phyloP scores from a whole-genome alignment of 495 filamentous ascomycete species.

The Cercophora sp. region DNA sequence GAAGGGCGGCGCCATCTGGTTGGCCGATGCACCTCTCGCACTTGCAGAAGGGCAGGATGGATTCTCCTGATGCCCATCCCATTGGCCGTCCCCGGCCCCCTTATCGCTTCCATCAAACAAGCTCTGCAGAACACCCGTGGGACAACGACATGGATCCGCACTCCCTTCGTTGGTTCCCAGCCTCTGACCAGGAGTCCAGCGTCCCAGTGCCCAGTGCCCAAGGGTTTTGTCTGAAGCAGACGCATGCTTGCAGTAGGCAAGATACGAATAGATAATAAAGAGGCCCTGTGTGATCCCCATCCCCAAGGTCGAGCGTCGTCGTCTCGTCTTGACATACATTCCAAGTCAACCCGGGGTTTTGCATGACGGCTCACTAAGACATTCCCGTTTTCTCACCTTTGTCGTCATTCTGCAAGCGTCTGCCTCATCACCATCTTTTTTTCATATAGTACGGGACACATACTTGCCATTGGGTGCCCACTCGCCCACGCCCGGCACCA shows the following conservation, averaged over 20 bases:
- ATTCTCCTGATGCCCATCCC: slow-evolving; percentile 10
- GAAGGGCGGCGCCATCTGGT: slow-evolving; percentile 6
- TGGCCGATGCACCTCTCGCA: too few relatives aligned
- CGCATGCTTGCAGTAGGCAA: slow-evolving; percentile 1
- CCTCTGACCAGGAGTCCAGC: slow-evolving; percentile 15
- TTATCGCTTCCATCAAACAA: slow-evolving; percentile 23
- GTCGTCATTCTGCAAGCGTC: not conserved
- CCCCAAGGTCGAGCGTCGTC: too few relatives aligned
- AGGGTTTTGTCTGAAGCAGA: slow-evolving; percentile 11
- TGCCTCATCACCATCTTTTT: not conserved
- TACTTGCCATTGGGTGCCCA: too few relatives aligned
- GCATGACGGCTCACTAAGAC: too few relatives aligned
- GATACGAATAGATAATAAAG: not conserved
- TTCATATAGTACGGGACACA: too few relatives aligned
- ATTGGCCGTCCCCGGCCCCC: slow-evolving; percentile 13
- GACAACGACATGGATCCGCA: slow-evolving; percentile 13
- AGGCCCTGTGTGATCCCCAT: not conserved
- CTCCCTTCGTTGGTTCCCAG: slow-evolving; percentile 16
- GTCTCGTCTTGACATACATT: too few relatives aligned
- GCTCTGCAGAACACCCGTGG: slow-evolving; percentile 18
- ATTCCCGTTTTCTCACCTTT: too few relatives aligned
- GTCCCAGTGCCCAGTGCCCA: not conserved
- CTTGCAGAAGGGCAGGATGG: not conserved
- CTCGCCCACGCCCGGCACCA: too few relatives aligned
- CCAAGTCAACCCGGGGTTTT: too few relatives aligned